Conservation (phyloP, 1,284 basidiomycete species). For the Papiliotrema nemorosa region DNA sequence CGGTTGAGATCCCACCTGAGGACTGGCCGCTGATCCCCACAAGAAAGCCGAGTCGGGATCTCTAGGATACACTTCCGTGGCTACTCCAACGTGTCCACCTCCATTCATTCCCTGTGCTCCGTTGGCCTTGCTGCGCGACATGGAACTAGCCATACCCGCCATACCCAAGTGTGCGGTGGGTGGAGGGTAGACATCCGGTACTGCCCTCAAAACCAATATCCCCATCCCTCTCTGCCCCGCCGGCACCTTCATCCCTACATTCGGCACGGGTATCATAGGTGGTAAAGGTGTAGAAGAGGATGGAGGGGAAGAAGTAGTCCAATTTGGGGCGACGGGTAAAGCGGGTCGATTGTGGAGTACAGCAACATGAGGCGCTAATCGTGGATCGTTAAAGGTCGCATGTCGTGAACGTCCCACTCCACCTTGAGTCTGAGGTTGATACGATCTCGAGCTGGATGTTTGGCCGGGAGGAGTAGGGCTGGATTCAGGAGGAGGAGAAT, state of each 20-base stretch:
- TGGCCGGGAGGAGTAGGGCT: too few relatives aligned
- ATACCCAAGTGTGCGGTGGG: slow-evolving; percentile 4
- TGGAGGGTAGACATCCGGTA: slow-evolving; percentile 25
- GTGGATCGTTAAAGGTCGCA: slow-evolving; percentile 18
- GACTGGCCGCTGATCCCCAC: slow-evolving; percentile 5
- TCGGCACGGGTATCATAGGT: neutral
- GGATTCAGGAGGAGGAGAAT: slow-evolving; percentile 8
- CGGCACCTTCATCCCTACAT: slow-evolving; percentile 6
- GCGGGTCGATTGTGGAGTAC: slow-evolving; percentile 11
- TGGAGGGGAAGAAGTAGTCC: slow-evolving; percentile 10
- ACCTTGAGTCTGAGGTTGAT: neutral
- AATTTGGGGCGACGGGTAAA: slow-evolving; percentile 22
- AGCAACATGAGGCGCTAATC: slow-evolving; percentile 15
- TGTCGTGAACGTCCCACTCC: neutral
- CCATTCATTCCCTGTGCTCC: neutral
- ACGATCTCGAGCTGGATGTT: too few relatives aligned
- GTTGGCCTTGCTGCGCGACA: neutral
- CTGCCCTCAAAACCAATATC: slow-evolving; percentile 11
- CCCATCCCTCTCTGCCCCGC: slow-evolving; percentile 7
- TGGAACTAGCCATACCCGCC: slow-evolving; percentile 4
- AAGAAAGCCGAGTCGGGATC: slow-evolving; percentile 26
- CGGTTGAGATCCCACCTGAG: neutral
- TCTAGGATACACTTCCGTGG: slow-evolving; percentile 29
- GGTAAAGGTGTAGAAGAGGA: neutral
- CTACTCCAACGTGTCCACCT: slow-evolving; percentile 3